These are phyloP conservation scores for Clarkia xantiana DNA, from an alignment of 345 rosid species.

Conservation along the genomic window DNA sequence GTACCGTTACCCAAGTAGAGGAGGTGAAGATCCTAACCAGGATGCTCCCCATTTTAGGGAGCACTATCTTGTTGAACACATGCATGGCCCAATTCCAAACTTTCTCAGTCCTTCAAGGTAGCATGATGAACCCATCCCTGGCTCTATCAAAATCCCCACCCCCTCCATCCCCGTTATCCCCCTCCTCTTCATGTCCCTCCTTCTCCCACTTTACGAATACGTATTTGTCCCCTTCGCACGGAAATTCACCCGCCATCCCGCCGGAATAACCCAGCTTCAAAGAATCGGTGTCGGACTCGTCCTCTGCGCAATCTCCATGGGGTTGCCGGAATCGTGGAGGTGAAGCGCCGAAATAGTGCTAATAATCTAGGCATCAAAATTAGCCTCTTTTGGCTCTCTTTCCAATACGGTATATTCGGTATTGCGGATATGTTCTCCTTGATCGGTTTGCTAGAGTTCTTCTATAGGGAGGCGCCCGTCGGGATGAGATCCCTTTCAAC, in stretches of 20 bases:
- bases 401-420: slow-evolving; percentile 50
- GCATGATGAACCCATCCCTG: slow-evolving; percentile 32
- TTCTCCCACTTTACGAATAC: slow-evolving; percentile 37
- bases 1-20: slow-evolving; percentile 34
- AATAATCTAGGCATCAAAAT: slow-evolving; percentile 7
- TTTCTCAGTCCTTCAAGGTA: slow-evolving; percentile 54
- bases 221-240: slow-evolving; percentile 28
- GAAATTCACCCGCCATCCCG: slow-evolving; percentile 23
- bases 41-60: slow-evolving; percentile 38
- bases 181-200: slow-evolving; percentile 34
- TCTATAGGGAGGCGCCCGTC: slow-evolving; percentile 47
- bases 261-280: slow-evolving; percentile 44
- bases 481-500: slow-evolving; percentile 59
- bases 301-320: slow-evolving; percentile 10
- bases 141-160: slow-evolving; percentile 30
- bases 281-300: slow-evolving; percentile 9
- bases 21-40: slow-evolving; percentile 46
- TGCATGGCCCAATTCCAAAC: slow-evolving; percentile 59
- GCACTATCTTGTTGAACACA: slow-evolving; percentile 53
- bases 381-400: slow-evolving; percentile 51
- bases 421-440: slow-evolving; percentile 60
- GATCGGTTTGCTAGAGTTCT: slow-evolving; percentile 56
- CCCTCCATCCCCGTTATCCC: slow-evolving; percentile 52
- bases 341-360: slow-evolving; percentile 23
- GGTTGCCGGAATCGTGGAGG: slow-evolving; percentile 29